These are phyloP conservation scores for Russula sp. DNA, from an alignment of 768 basidiomycete species.

Conservation along the genomic window DNA sequence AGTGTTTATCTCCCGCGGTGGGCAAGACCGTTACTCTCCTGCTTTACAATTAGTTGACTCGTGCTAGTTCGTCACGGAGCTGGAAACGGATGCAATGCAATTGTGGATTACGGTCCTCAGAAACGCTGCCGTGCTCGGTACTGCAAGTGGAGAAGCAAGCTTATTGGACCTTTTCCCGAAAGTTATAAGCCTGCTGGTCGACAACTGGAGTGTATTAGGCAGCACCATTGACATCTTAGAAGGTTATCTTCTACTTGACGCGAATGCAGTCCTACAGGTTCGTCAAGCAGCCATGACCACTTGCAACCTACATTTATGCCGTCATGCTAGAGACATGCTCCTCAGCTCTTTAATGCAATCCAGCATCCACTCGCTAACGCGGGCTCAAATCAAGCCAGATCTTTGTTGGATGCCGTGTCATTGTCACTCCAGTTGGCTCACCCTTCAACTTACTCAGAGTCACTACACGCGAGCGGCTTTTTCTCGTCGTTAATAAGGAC, in stretches of 20 bases:
- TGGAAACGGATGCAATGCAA: constrained; percentile 75
- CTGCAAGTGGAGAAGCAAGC: constrained; percentile 45
- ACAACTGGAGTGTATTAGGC: constrained; percentile 73
- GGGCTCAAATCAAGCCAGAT: constrained; percentile 57
- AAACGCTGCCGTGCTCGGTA: constrained; percentile 56
- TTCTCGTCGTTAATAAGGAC: constrained; percentile 60
- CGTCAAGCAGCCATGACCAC: constrained; percentile 22
- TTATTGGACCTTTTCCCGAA: constrained; percentile 66
- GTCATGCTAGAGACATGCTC: constrained; percentile 47
- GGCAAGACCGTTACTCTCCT: constrained; percentile 35
- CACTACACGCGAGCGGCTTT: constrained; percentile 70
- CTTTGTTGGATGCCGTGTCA: constrained; percentile 57
- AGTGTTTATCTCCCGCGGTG: constrained; percentile 53
- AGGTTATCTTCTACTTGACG: constrained; percentile 77
- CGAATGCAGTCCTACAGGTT: constrained; percentile 60
- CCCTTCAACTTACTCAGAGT: constrained; percentile 63
- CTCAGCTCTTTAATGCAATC: constrained; percentile 58
- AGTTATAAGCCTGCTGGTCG: constrained; percentile 55
- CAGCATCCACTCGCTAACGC: constrained; percentile 48
- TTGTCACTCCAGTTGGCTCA: constrained; percentile 64
- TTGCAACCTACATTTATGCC: neutral
- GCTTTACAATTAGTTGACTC: neutral
- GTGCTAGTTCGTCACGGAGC: constrained; percentile 54
- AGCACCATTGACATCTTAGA: constrained; percentile 65
- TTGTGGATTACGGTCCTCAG: constrained; percentile 74